Percentiles rank a stretch among this genome's conserved stretches.
These are phyloP conservation scores for Amaranthus cruentus DNA, from an alignment of 148 eudicot genomes.

Conservation along the genomic window DNA sequence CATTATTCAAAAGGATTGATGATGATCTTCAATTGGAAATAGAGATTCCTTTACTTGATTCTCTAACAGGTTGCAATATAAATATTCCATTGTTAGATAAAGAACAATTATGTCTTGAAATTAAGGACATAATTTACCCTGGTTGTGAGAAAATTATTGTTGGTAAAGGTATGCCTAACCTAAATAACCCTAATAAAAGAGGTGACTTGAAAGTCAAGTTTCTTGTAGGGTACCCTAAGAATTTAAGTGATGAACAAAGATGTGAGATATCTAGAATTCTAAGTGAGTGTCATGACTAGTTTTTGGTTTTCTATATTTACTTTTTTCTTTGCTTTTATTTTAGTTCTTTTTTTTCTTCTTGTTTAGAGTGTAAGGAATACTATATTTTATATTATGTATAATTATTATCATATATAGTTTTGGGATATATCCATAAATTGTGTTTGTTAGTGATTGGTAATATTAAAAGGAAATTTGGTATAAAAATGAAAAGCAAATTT, in stretches of 20 bases:
- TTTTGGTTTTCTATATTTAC: not conserved
- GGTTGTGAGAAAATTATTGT: constrained; percentile 44
- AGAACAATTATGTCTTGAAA: constrained; percentile 26
- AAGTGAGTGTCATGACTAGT: not conserved
- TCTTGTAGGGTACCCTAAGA: constrained; percentile 40
- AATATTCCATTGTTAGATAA: constrained; percentile 40
- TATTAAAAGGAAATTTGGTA: too few species aligned
- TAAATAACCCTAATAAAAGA: constrained; percentile 34
- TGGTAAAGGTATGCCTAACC: constrained; percentile 63
- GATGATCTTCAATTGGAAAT: constrained; percentile 46
- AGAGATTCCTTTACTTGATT: constrained; percentile 42
- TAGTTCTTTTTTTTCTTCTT: not conserved
- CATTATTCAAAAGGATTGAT: constrained; percentile 34
- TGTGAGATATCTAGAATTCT: constrained; percentile 35
- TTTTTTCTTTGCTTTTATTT: not conserved
- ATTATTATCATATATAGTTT: too few species aligned
- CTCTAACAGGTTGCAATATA: constrained; percentile 47
- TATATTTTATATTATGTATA: too few species aligned
- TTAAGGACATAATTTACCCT: constrained; percentile 45
- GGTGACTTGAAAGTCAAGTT: constrained; percentile 50
- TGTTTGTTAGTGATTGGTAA: too few species aligned
- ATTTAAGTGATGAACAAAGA: constrained; percentile 35
- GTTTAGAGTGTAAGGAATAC: not conserved
- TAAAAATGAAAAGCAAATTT: too few species aligned
- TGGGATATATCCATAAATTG: too few species aligned